Evolutionary conservation across 78 protist species (phyloP), one percentile per base, ranked within the genome.

Genomic region (Anaeramoeba flamelloides): DNA sequence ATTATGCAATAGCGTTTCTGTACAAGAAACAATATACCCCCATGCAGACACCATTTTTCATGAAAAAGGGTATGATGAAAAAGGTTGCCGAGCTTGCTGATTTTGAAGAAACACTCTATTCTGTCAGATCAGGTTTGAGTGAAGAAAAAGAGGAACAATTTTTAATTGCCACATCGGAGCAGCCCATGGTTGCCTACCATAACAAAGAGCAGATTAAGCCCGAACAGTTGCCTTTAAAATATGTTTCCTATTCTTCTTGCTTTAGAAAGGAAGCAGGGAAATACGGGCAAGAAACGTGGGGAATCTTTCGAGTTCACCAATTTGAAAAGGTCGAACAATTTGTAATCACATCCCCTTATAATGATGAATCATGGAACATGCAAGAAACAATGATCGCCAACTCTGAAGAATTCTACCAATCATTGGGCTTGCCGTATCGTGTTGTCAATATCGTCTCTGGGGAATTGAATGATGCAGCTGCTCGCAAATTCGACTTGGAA

Each of bases 261-360:
- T 53, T 53, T 26, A 53, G 17, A 53, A 38, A 84, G 83, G 30
- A 94, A 95, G 86, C 92, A 89, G 1, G 99, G n/a, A n/a, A n/a
- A n/a, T n/a, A n/a, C n/a, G n/a, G n/a, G 36, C 95, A 97, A 89
- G 99, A 98, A 87, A 98, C 83, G 1, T 92, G 93, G 0, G 99
- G 99, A 41, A 94, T 98, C 88, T 98, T 98, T 93, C 91, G 99
- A 75, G 96, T 96, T 39, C 99, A 97, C 83, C 95, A 94, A 91
- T 97, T 97, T 79, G 98, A 97, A 81, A 95, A 98, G 91, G 79
- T 98, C 38, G 99, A 98, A 91, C 99, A 98, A 90, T 95, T 98
- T 77, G 33, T 37, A 79, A 36, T 94, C 84, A 89, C 94, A 34
- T 38, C 86, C 32, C 99, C 99, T n/a, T 40, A 80, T 3, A 87